phyloP scores from a whole-genome alignment of 2,329 filamentous ascomycete species.

The Cytospora paraplurivora region DNA sequence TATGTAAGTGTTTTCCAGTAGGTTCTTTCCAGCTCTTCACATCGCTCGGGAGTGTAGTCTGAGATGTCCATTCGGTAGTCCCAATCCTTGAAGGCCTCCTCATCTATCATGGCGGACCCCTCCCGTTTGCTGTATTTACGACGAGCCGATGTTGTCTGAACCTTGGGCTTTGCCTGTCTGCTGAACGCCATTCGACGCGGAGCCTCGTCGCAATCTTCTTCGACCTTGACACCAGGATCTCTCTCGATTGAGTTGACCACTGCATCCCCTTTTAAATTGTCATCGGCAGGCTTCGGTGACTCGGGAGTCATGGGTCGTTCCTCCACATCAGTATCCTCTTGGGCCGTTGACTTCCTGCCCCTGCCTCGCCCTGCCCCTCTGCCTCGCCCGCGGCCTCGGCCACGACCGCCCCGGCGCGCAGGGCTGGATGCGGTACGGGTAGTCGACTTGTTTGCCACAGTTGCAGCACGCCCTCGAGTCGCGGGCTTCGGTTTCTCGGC shows the following conservation, averaged over 20 bases:
- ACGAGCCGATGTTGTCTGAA: conserved; percentile 80
- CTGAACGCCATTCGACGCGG: conserved; percentile 53
- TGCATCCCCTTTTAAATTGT: conserved; percentile 34
- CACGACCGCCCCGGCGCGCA: conserved; percentile 17
- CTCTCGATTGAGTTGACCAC: conserved; percentile 54
- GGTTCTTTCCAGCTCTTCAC: conserved; percentile 87
- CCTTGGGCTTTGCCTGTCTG: conserved; percentile 57
- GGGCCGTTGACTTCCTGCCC: conserved; percentile 42
- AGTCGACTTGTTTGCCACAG: conserved; percentile 29
- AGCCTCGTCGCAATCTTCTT: conserved; percentile 48
- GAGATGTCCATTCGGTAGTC: conserved; percentile 87
- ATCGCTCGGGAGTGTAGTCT: conserved; percentile 87
- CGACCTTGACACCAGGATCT: conserved; percentile 46
- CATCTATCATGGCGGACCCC: conserved; percentile 77
- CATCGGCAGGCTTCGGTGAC: conserved; percentile 49
- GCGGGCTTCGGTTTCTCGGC: conserved; percentile 53
- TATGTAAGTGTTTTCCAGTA: conserved; percentile 99
- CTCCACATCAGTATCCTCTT: conserved; percentile 45
- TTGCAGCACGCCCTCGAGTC: conserved; percentile 43
- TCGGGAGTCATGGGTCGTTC: conserved; percentile 62
- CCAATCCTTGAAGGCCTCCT: conserved; percentile 86
- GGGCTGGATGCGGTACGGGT: conserved; percentile 16
- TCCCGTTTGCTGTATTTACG: conserved; percentile 84
- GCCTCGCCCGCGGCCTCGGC: conserved; percentile 33
- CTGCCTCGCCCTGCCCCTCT: conserved; percentile 45